A percentile compares a stretch with the other conserved stretches of the same genome.
phyloP scores from a whole-genome alignment of 2,329 filamentous ascomycete species.

The Colletotrichum truncatum region DNA sequence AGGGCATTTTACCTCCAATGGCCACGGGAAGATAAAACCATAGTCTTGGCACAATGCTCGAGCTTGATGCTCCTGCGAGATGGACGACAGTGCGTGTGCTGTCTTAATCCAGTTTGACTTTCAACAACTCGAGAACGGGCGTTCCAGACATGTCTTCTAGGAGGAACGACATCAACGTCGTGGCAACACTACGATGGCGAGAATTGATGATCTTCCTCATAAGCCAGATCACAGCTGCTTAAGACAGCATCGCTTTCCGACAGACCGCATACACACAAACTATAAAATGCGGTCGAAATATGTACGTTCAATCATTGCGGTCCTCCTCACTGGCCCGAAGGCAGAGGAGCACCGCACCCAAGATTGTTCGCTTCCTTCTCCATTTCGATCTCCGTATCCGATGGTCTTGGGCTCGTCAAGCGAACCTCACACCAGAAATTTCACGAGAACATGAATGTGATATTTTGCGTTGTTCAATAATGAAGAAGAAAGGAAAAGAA shows the following conservation, averaged over 20 bases:
- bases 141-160: too few relatives aligned
- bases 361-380: constrained; percentile 66
- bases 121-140: too few relatives aligned
- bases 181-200: too few relatives aligned
- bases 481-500: constrained; percentile 41
- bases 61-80: too few relatives aligned
- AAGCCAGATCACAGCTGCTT: neutral
- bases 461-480: constrained; percentile 58
- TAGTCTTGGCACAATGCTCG: too few relatives aligned
- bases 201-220: too few relatives aligned
- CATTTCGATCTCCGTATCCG: constrained; percentile 57
- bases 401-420: constrained; percentile 58
- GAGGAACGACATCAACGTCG: too few relatives aligned
- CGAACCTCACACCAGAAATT: constrained; percentile 56
- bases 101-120: too few relatives aligned
- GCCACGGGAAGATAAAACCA: too few relatives aligned
- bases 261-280: neutral
- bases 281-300: constrained; percentile 32
- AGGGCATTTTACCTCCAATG: too few relatives aligned
- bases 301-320: constrained; percentile 70
- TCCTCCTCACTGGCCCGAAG: constrained; percentile 58
- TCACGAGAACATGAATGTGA: constrained; percentile 49
- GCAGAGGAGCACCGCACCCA: constrained; percentile 66
- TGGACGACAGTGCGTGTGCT: too few relatives aligned
- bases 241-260: too few relatives aligned